Conservation (phyloP, 1,284 basidiomycete species). For the Cystobasidium sp. region DNA sequence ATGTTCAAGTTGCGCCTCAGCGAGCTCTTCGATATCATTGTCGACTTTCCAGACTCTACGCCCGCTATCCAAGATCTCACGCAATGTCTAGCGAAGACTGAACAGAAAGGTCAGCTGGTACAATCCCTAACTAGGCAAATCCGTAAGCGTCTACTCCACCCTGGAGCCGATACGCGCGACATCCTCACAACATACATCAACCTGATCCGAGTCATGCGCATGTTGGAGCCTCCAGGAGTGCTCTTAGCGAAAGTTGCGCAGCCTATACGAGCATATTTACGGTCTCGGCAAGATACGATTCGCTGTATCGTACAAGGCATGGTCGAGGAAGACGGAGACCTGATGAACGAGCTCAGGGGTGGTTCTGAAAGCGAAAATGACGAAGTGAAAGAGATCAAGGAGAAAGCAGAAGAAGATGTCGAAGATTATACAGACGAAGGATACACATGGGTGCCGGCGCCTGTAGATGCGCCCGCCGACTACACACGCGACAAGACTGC, state of each 20-base stretch:
- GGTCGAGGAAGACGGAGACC: slow-evolving; percentile 82
- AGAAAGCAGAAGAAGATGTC: slow-evolving; percentile 69
- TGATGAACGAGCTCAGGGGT: slow-evolving; percentile 60
- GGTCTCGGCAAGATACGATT: slow-evolving; percentile 86
- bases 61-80: slow-evolving; percentile 86
- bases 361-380: slow-evolving; percentile 44
- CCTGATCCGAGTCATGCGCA: slow-evolving; percentile 86
- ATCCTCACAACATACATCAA: slow-evolving; percentile 93
- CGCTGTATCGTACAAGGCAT: slow-evolving; percentile 87
- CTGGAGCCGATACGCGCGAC: slow-evolving; percentile 91
- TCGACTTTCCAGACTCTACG: slow-evolving; percentile 85
- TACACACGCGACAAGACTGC: slow-evolving; percentile 52
- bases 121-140: slow-evolving; percentile 74
- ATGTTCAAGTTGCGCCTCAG: slow-evolving; percentile 60
- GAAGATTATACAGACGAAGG: slow-evolving; percentile 80
- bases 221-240: slow-evolving; percentile 89
- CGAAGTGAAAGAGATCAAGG: slow-evolving; percentile 61
- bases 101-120: slow-evolving; percentile 73
- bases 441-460: slow-evolving; percentile 85
- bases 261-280: slow-evolving; percentile 84
- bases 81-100: slow-evolving; percentile 77
- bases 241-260: slow-evolving; percentile 88
- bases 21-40: slow-evolving; percentile 94
- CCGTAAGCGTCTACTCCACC: slow-evolving; percentile 85
- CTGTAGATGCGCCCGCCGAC: slow-evolving; percentile 82